Base-by-base conservation (phyloP, 1,284 basidiomycete species). In the Ustanciosporium gigantosporum region DNA sequence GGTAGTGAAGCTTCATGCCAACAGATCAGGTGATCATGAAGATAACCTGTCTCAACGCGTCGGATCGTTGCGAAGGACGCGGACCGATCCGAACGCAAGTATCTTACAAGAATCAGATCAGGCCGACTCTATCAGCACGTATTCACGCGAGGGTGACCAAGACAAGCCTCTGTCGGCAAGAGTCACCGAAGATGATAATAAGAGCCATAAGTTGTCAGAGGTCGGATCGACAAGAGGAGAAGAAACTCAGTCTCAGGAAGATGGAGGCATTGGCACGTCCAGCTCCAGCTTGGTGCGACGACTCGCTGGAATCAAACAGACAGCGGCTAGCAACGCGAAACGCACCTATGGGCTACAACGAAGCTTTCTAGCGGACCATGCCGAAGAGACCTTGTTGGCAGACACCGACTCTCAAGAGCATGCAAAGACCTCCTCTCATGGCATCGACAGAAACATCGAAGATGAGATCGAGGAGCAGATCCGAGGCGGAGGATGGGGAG, bases 401-500 rank as follows among this genome's bases (percentile, higher is more conserved):
- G 38, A n/a, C 25, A 15, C 22, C 8, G 43, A 34, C 5, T 5
- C 53, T 19, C 37, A 19, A 8, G 32, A 9, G 9, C 11, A 13
- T 13, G 32, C 9, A 11, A 29, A 29, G 27, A 34, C 16, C 7
- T 19, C 32, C 9, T 9, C 32, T 7, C 8, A 9, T 34, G 32
- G 9, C 16, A n/a, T 9, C 11, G 9, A 9, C 27, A 35, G 44
- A 20, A 55, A 45, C 31, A 55, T 65, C 2, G 50, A 65, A 48
- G 55, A 65, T 25, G 61, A 65, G 40, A 65, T 65, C 34, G 55
- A 58, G 25, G 46, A 39, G n/a, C 46, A 65, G 27, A 36, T 65
- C 37, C 42, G 21, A 19, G 39, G 31, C 36, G 24, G 31, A 8
- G 27, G 15, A 9, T 13, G 25, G 9, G 5, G 3, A 5, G 17